A percentile compares a stretch with the other conserved stretches of the same genome.
Evolutionary conservation across 306 rosid species (phyloP).

Genomic region (Sicyos baderoa): DNA sequence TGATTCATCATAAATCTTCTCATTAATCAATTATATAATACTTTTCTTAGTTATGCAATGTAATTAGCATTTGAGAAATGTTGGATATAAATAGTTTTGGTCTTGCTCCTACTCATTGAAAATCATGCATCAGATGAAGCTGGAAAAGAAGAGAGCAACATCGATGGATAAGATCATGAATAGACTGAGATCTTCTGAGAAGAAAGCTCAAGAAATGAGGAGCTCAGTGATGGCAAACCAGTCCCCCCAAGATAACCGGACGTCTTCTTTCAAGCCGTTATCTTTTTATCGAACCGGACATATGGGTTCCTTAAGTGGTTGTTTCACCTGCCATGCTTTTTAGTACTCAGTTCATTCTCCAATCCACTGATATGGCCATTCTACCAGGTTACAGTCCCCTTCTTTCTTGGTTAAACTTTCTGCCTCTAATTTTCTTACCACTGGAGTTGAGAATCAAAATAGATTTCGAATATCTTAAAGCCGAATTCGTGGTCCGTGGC

Average conservation of each 20-base stretch:
- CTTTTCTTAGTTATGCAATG: neutral
- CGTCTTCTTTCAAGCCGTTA: constrained; percentile 39
- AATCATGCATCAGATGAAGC: constrained; percentile 62
- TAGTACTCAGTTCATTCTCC: constrained; percentile 25
- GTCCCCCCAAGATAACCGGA: constrained; percentile 47
- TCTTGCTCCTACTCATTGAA: constrained; percentile 6
- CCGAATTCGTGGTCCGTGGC: neutral
- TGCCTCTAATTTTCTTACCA: neutral
- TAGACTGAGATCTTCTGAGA: constrained; percentile 71
- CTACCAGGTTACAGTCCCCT: constrained; percentile 10
- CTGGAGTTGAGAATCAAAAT: no score
- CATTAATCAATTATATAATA: neutral
- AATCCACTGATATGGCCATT: neutral
- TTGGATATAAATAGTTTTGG: neutral
- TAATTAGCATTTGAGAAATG: neutral
- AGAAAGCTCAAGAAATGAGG: constrained; percentile 91
- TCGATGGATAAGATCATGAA: constrained; percentile 94
- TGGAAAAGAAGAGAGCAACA: constrained; percentile 85
- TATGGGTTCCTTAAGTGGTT: constrained; percentile 70
- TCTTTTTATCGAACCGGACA: constrained; percentile 47
- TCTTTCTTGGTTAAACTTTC: neutral
- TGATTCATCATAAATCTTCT: neutral
- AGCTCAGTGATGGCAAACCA: constrained; percentile 48
- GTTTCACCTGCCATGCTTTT: constrained; percentile 78
- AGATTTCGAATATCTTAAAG: no score